phyloP scores from a whole-genome alignment of 768 basidiomycete species.

The Rubroboletus satanas region DNA sequence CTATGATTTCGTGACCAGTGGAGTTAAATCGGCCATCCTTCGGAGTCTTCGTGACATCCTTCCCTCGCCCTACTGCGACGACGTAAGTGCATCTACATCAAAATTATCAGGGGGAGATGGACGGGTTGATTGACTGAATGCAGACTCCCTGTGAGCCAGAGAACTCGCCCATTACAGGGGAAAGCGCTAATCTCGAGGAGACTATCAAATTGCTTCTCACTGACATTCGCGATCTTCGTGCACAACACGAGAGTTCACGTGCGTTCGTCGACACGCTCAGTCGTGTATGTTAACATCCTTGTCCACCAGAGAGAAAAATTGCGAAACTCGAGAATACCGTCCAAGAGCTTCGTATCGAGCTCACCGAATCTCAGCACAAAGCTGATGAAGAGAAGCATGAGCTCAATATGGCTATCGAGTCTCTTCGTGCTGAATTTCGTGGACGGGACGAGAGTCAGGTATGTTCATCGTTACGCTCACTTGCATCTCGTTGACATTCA shows the following conservation, averaged over 20 bases:
- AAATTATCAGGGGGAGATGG: too few species aligned
- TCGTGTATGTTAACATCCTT: neutral
- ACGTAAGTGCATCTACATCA: neutral
- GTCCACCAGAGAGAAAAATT: constrained; percentile 4
- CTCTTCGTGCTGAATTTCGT: constrained; percentile 1
- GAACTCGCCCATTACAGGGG: neutral
- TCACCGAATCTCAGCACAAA: neutral
- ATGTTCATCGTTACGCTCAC: neutral
- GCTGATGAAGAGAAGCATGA: neutral
- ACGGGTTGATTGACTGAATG: neutral
- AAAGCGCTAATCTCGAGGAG: neutral
- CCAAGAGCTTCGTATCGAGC: neutral
- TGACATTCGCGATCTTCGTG: constrained; percentile 2
- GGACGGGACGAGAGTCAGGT: neutral
- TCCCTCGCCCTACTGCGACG: neutral
- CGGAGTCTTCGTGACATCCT: constrained; percentile 5
- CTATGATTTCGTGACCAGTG: constrained; percentile 2
- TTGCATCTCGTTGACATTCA: neutral
- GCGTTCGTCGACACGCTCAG: neutral
- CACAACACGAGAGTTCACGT: constrained; percentile 3
- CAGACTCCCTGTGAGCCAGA: neutral
- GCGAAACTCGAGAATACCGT: neutral
- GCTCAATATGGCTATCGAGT: neutral
- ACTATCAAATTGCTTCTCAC: neutral
- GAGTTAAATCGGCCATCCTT: neutral